These are phyloP conservation scores for Dioscorea cayenensis DNA, from an alignment of 116 monocot species.

Conservation along the genomic window DNA sequence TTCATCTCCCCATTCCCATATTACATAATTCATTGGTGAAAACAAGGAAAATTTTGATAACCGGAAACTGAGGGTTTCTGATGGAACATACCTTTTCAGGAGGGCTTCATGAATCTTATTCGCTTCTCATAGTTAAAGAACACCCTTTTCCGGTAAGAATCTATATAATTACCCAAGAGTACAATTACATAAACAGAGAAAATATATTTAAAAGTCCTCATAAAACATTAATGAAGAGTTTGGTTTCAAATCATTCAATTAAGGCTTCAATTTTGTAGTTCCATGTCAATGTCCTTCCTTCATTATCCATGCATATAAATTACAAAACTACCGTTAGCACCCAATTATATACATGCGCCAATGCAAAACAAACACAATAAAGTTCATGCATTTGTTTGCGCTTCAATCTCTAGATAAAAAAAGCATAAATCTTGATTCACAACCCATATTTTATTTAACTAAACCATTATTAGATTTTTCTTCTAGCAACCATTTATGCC, in stretches of 20 bases:
- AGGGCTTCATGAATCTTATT: slow-evolving; percentile 62
- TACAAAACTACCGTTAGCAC: neutral
- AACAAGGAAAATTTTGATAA: no score
- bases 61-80: neutral
- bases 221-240: neutral
- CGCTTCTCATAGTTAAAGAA: slow-evolving; percentile 99
- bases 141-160: slow-evolving; percentile 79
- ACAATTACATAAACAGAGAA: neutral
- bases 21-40: no score
- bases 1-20: no score
- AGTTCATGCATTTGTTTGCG: no score
- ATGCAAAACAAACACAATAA: no score
- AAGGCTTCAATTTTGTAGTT: no score
- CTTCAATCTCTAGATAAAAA: no score
- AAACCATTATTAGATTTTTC: no score
- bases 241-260: neutral
- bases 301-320: neutral
- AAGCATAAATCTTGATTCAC: no score
- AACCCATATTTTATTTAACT: no score
- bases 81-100: slow-evolving; percentile 75
- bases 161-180: slow-evolving; percentile 27
- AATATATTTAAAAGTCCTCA: neutral
- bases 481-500: no score
- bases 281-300: neutral
- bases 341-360: no score